phyloP scores from a whole-genome alignment of 345 rosid species.

The Populus nigra region DNA sequence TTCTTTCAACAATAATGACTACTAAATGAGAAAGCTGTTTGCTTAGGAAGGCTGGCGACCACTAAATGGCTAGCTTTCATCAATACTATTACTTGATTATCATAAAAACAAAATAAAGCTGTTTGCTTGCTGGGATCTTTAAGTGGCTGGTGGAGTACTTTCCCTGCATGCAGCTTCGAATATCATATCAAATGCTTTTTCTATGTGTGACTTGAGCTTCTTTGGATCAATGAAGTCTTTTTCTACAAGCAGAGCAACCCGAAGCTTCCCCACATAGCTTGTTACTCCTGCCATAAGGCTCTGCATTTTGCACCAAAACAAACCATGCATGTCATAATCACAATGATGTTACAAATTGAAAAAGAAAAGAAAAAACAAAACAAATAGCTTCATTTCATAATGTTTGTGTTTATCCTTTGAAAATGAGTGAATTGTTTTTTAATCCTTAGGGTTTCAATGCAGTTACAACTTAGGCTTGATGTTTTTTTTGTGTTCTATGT shows the following conservation, averaged over 20 bases:
- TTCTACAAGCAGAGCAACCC: constrained; percentile 29
- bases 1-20: no score
- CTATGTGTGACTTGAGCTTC: constrained; percentile 21
- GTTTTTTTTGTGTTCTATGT: no score
- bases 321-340: no score
- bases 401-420: not conserved
- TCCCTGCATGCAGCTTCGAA: constrained; percentile 15
- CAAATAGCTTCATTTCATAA: not conserved
- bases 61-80: no score
- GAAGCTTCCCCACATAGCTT: constrained; percentile 39
- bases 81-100: no score
- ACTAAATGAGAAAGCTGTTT: no score
- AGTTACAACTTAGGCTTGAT: no score
- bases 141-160: not conserved
- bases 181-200: constrained; percentile 32
- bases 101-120: no score
- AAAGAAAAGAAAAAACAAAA: no score
- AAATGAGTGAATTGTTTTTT: no score
- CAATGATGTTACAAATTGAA: not conserved
- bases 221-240: constrained; percentile 37
- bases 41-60: no score
- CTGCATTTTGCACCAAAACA: constrained; percentile 7
- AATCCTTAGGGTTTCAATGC: no score
- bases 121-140: not conserved
- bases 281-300: constrained; percentile 23